These are phyloP conservation scores for Torulaspora pretoriensis DNA, from an alignment of 1,139 yeast genomes.

Conservation along the genomic window DNA sequence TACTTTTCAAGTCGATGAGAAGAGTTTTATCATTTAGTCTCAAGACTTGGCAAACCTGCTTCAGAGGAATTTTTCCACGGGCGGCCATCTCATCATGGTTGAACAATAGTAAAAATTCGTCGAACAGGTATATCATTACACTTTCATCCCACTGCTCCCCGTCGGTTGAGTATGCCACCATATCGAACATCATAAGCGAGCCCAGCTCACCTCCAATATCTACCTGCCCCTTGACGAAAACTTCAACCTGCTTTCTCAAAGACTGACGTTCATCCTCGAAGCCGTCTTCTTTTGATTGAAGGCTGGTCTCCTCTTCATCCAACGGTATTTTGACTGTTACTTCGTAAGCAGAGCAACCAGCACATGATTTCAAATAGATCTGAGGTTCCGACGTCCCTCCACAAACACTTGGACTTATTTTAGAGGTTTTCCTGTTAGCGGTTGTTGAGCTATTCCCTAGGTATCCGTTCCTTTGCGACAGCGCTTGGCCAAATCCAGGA, in stretches of 20 bases:
- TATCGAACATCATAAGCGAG: conserved; percentile 16
- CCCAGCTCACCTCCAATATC: conserved; percentile 11
- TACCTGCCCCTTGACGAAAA: conserved; percentile 7
- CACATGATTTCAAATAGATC: conserved; percentile 1
- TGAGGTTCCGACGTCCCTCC: neutral
- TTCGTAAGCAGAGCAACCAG: neutral
- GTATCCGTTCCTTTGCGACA: neutral
- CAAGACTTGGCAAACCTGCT: conserved; percentile 22
- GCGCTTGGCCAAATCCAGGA: conserved; percentile 1
- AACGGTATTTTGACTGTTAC: conserved; percentile 5
- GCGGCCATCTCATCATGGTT: conserved; percentile 19
- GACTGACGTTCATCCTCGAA: conserved; percentile 1
- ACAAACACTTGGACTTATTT: neutral
- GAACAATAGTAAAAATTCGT: conserved; percentile 20
- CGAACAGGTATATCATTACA: conserved; percentile 18
- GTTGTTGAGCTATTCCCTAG: conserved; percentile 1
- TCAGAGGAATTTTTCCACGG: conserved; percentile 26
- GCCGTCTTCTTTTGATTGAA: neutral
- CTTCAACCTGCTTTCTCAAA: conserved; percentile 7
- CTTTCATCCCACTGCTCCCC: conserved; percentile 28
- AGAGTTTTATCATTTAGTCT: conserved; percentile 16
- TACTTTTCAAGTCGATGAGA: conserved; percentile 30
- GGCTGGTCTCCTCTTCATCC: neutral
- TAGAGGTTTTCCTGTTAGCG: neutral
- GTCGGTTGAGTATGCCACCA: conserved; percentile 25